Evolutionary conservation across 75 land plant genomes (phyloP).

Genomic region (Chamaecyparis obtusa): DNA sequence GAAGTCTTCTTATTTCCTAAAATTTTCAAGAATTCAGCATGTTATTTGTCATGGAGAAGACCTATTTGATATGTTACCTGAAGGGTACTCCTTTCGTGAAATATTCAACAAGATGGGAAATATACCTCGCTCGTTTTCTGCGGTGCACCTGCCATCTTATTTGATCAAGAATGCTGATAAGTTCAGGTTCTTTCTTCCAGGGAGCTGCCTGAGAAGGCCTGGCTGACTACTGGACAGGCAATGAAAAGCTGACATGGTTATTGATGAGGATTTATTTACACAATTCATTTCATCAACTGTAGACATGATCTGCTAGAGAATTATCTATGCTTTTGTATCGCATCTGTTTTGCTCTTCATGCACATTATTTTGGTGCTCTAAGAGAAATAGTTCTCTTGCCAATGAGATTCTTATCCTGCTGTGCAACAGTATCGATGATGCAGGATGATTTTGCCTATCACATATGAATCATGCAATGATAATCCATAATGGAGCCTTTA

Average conservation of each 20-base stretch:
- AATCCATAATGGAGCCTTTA: neutral
- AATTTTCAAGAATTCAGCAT: constrained; percentile 62
- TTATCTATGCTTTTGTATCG: neutral
- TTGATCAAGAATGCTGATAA: constrained; percentile 65
- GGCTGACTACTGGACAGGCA: neutral
- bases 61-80: constrained; percentile 94
- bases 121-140: constrained; percentile 67
- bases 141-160: constrained; percentile 70
- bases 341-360: neutral
- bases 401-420: neutral
- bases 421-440: neutral
- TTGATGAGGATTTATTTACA: neutral
- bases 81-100: constrained; percentile 78
- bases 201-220: constrained; percentile 59
- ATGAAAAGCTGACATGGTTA: neutral
- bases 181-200: constrained; percentile 79
- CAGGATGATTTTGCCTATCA: neutral
- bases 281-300: neutral
- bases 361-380: neutral
- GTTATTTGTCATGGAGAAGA: constrained; percentile 75
- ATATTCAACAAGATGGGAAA: constrained; percentile 79
- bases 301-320: neutral
- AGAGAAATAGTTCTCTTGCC: neutral
- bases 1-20: constrained; percentile 32
- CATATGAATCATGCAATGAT: neutral